Percentiles rank a stretch among this genome's conserved stretches.
Conservation (phyloP, 2,329 filamentous ascomycete species). For the Fusarium transvaalense region DNA sequence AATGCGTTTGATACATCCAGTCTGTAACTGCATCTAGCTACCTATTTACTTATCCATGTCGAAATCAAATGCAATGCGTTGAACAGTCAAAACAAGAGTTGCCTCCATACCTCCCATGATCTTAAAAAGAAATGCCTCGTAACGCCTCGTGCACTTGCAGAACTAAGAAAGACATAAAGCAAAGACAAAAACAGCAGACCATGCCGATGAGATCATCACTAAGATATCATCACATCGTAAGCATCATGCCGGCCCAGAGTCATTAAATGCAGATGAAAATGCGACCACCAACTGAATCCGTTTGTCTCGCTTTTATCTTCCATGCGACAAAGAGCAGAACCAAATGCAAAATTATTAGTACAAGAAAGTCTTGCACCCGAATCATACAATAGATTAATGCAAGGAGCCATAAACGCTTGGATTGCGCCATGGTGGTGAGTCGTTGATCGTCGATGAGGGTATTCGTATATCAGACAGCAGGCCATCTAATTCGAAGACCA, state of each 20-base stretch:
- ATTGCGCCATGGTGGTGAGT: background rate
- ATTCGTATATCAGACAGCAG: constrained; percentile 51
- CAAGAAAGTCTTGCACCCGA: constrained; percentile 18
- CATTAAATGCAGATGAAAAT: constrained; percentile 25
- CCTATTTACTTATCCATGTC: constrained; percentile 21
- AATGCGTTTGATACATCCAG: constrained; percentile 14
- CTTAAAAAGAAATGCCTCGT: constrained; percentile 24
- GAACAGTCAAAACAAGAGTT: constrained; percentile 24
- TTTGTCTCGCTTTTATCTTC: constrained; percentile 14
- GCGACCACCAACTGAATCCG: constrained; percentile 5
- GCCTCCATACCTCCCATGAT: constrained; percentile 28
- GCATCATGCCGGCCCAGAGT: constrained; percentile 18
- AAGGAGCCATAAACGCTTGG: background rate
- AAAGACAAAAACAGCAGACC: constrained; percentile 22
- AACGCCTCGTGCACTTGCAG: constrained; percentile 34
- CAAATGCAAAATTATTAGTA: constrained; percentile 31
- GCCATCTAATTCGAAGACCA: constrained; percentile 80
- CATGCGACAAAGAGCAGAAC: constrained; percentile 1
- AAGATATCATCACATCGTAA: constrained; percentile 44
- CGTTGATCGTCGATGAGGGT: background rate
- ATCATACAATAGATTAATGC: constrained; percentile 22
- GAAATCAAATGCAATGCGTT: constrained; percentile 10
- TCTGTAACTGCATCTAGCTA: constrained; percentile 34
- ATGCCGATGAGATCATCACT: constrained; percentile 25
- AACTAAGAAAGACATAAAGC: constrained; percentile 8